Percentiles rank a stretch among this genome's conserved stretches.
These are phyloP conservation scores for Ettlia oleoabundans DNA, from an alignment of 139 green algal species.

Conservation along the genomic window DNA sequence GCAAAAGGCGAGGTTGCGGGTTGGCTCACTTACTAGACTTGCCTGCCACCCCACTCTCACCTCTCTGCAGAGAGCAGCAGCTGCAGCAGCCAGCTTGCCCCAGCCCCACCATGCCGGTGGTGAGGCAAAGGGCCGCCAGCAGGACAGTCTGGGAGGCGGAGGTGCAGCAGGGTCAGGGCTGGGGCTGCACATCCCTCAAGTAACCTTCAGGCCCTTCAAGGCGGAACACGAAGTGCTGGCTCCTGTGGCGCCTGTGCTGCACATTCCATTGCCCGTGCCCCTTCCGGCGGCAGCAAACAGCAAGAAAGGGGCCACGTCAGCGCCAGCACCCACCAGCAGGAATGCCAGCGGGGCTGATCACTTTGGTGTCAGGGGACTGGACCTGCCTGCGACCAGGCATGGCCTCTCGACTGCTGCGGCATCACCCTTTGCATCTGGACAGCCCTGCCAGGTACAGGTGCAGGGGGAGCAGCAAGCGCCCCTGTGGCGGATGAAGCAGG, in stretches of 20 bases:
- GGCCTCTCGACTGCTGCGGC: too few species aligned
- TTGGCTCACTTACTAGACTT: neutral
- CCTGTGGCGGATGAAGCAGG: too few species aligned
- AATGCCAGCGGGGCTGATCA: too few species aligned
- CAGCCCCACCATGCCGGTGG: neutral
- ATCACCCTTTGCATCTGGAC: too few species aligned
- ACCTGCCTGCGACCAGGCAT: too few species aligned
- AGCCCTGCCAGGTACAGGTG: too few species aligned
- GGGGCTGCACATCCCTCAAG: constrained; percentile 7
- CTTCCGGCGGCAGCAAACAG: neutral
- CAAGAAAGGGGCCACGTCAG: neutral
- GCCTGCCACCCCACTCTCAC: neutral
- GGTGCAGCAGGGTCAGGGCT: neutral
- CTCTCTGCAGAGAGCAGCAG: neutral
- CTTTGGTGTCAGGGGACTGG: too few species aligned
- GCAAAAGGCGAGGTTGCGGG: neutral
- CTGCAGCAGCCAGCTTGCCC: neutral
- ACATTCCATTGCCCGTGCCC: neutral
- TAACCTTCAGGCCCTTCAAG: constrained; percentile 9
- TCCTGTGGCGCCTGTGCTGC: neutral
- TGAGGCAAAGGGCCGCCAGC: neutral
- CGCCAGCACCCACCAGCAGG: neutral
- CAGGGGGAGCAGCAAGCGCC: too few species aligned
- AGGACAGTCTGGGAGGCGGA: too few species aligned
- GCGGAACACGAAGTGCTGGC: neutral